Conservation (phyloP, 352 stramenopile species). For the Hyaloperonospora arabidopsidis region DNA sequence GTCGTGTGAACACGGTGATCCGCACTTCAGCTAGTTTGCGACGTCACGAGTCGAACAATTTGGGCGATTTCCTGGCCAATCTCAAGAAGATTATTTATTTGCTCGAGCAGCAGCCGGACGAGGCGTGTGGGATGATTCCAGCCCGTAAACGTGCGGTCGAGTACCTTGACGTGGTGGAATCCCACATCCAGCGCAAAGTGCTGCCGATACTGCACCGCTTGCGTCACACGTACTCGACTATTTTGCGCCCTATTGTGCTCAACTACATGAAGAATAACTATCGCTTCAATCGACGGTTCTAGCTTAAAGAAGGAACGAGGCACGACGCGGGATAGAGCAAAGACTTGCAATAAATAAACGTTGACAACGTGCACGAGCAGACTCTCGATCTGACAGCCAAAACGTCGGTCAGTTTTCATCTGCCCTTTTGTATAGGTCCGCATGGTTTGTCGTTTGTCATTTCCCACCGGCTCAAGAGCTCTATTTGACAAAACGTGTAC, state of each 20-base stretch:
- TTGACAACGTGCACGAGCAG: no score
- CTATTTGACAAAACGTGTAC: no score
- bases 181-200: slow-evolving; percentile 78
- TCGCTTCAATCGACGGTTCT: slow-evolving; percentile 45
- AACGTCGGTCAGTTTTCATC: no score
- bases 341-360: no score
- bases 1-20: slow-evolving; percentile 73
- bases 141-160: slow-evolving; percentile 60
- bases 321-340: no score
- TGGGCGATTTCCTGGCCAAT: slow-evolving; percentile 75
- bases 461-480: no score
- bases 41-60: slow-evolving; percentile 72
- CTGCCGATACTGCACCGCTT: slow-evolving; percentile 71
- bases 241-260: slow-evolving; percentile 64
- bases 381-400: no score
- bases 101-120: slow-evolving; percentile 69
- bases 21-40: slow-evolving; percentile 67
- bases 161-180: slow-evolving; percentile 77
- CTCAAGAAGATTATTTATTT: slow-evolving; percentile 88
- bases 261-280: slow-evolving; percentile 69
- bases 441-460: no score
- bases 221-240: slow-evolving; percentile 73
- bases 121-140: slow-evolving; percentile 70
- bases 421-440: no score
- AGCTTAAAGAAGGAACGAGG: background rate